A percentile compares a stretch with the other conserved stretches of the same genome.
Conservation (phyloP, 1,139 yeast species). For the Taphrina communis region DNA sequence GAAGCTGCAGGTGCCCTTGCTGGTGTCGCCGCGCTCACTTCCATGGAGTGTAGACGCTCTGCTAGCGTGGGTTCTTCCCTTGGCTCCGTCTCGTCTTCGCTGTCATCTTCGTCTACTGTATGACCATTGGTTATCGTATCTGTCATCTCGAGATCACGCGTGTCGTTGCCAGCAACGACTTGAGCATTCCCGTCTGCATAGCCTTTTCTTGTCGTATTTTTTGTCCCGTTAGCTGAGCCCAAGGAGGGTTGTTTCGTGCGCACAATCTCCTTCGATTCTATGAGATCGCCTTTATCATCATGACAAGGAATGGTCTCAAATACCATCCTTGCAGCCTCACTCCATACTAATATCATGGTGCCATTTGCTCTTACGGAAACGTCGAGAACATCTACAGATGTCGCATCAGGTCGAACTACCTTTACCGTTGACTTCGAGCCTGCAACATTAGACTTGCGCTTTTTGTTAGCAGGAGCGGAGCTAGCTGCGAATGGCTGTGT, state of each 20-base stretch:
- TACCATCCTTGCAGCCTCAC: conserved; percentile 62
- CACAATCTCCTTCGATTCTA: conserved; percentile 25
- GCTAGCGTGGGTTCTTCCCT: conserved; percentile 54
- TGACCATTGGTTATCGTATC: conserved; percentile 9
- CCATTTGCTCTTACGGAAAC: conserved; percentile 55
- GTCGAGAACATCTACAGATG: conserved; percentile 55
- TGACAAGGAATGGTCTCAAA: conserved; percentile 61
- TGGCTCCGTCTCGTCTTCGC: conserved; percentile 49
- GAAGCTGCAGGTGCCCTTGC: conserved; percentile 41
- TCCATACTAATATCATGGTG: conserved; percentile 65
- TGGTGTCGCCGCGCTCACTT: conserved; percentile 49
- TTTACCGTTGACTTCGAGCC: conserved; percentile 57
- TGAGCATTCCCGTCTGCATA: conserved; percentile 75
- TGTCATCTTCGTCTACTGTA: conserved; percentile 48
- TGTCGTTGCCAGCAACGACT: conserved; percentile 51
- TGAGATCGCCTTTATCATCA: conserved; percentile 54
- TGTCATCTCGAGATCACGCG: conserved; percentile 54
- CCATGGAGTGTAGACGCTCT: conserved; percentile 55
- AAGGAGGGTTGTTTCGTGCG: conserved; percentile 57
- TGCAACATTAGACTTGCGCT: conserved; percentile 53
- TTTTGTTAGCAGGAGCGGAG: conserved; percentile 18
- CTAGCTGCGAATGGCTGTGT: conserved; percentile 56
- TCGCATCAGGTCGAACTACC: conserved; percentile 57
- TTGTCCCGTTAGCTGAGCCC: conserved; percentile 70
- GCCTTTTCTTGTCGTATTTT: conserved; percentile 2